Evolutionary conservation across 1,284 basidiomycete genomes (phyloP), one percentile per base, ranked within the genome.

Genomic region (Trichosporon faecale): DNA sequence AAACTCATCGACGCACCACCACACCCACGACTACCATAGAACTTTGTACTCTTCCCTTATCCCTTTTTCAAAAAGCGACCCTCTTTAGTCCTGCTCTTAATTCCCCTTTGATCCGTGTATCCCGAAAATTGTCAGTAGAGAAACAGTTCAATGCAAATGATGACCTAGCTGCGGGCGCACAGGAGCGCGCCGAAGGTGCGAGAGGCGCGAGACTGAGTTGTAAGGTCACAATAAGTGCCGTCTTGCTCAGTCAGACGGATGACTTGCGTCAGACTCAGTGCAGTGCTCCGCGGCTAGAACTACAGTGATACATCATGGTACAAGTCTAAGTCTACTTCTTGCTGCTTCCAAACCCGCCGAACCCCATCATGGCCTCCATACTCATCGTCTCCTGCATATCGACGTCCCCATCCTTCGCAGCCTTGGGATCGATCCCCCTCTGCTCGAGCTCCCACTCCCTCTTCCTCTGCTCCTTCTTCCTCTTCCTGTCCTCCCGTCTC

Each of bases 301-400:
- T 60, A 27, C 27, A 60, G 9, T 2, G 25, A 16, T 31, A 60
- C 18, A 52, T 61, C 21, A n/a, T 61, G 57, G 29, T 61, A 61
- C 57, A 61, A 60, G 35, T 60, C 65, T 69, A 71, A 37, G 14
- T 37, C 40, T 66, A 25, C 55, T 69, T 71, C 37, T 14, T 71
- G 23, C 4, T 44, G 1, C 61, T 37, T 16, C 93, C 93, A 79
- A 98, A 98, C 2, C 93, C 92, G 57, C 88, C 90, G 81, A 98
- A 98, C 55, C 95, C 95, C 95, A 98, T 96, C 85, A 94, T 88
- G 46, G 86, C 85, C 73, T 91, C 87, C 88, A 95, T 92, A 72
- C 91, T 89, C 67, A 80, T 73, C 40, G 81, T 69, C 67, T 79
- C 70, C 68, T 75, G 74, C 46, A 55, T 73, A 5, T 68, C 71